These are phyloP conservation scores for Osmanthus fragrans DNA, from an alignment of 257 asterid genomes.

Conservation along the genomic window DNA sequence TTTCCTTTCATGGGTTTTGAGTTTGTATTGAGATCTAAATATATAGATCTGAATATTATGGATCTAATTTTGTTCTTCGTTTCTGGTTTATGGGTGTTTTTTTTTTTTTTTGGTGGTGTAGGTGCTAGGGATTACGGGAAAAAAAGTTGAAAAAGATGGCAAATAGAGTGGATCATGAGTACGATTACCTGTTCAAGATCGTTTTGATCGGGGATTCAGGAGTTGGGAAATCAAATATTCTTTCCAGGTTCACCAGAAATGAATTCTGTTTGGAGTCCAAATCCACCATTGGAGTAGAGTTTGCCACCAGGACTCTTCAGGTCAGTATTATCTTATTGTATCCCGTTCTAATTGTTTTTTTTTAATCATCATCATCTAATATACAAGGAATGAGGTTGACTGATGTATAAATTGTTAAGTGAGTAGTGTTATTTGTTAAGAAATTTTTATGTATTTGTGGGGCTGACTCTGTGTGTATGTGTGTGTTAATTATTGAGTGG, in stretches of 20 bases:
- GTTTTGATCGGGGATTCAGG: conserved; percentile 68
- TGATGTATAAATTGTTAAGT: not conserved
- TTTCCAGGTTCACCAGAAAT: conserved; percentile 58
- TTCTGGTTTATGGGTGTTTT: conserved; percentile 11
- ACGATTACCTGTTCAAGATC: conserved; percentile 63
- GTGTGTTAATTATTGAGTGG: not conserved
- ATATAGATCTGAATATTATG: conserved; percentile 34
- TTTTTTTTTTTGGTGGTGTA: not conserved
- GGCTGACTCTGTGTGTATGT: not conserved
- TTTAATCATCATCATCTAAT: not conserved
- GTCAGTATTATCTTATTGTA: conserved; percentile 16
- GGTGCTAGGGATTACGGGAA: conserved; percentile 19
- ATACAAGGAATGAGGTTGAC: not conserved
- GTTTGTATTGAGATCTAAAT: conserved; percentile 6
- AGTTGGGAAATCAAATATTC: conserved; percentile 66
- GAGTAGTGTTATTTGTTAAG: not conserved
- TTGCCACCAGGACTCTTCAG: conserved; percentile 65
- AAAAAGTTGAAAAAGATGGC: conserved; percentile 35
- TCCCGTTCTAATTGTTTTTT: not conserved
- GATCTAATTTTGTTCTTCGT: conserved; percentile 8
- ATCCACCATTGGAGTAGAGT: conserved; percentile 65
- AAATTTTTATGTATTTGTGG: not conserved
- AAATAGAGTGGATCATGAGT: conserved; percentile 57
- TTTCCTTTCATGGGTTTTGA: not conserved
- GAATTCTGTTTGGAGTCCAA: conserved; percentile 67